phyloP scores from a whole-genome alignment of 805 yeast species.

The Spathaspora arborariae region DNA sequence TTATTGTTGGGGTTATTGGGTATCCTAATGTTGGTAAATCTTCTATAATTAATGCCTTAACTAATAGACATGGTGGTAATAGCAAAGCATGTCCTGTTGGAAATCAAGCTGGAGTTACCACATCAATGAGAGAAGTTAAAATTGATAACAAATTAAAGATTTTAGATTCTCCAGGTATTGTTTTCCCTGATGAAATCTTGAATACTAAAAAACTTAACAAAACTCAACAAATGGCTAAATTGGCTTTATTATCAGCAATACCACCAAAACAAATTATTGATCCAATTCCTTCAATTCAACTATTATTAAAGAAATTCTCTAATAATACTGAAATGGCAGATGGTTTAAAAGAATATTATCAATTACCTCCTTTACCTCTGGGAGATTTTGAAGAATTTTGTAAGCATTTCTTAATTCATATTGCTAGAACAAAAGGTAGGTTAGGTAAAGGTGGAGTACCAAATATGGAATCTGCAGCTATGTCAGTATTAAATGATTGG shows the following conservation, averaged over 20 bases:
- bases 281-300: constrained; percentile 76
- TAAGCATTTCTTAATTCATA: constrained; percentile 83
- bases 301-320: constrained; percentile 71
- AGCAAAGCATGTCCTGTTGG: constrained; percentile 91
- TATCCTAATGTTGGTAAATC: constrained; percentile 98
- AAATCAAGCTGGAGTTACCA: constrained; percentile 96
- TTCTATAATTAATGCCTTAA: constrained; percentile 85
- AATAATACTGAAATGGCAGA: constrained; percentile 75
- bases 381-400: constrained; percentile 70
- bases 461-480: constrained; percentile 80
- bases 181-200: constrained; percentile 68
- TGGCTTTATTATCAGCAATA: constrained; percentile 81
- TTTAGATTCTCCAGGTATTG: constrained; percentile 96
- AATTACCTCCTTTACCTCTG: constrained; percentile 76
- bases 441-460: constrained; percentile 92
- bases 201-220: constrained; percentile 43
- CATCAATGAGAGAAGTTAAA: constrained; percentile 86
- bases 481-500: constrained; percentile 87
- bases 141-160: constrained; percentile 85
- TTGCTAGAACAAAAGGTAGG: constrained; percentile 90
- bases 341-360: constrained; percentile 67
- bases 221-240: constrained; percentile 77
- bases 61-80: constrained; percentile 71
- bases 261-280: constrained; percentile 84
- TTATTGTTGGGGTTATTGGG: constrained; percentile 93